Percentiles rank a stretch among this genome's conserved stretches.
phyloP scores from a whole-genome alignment of 208 protist genomes.

The Leishmania aethiopica region DNA sequence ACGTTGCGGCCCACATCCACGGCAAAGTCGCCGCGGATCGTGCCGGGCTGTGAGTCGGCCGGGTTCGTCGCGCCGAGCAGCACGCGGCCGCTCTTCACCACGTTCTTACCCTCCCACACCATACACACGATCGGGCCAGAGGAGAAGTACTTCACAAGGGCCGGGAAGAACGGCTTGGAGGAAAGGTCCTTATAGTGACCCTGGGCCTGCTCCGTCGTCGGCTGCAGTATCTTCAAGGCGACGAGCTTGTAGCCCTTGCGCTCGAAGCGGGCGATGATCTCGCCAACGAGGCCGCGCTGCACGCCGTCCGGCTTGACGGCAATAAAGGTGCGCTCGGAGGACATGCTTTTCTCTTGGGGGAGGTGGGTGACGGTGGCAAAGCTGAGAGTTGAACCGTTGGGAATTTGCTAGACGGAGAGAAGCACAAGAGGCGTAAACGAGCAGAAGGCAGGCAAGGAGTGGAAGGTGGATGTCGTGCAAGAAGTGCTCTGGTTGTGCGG shows the following conservation, averaged over 20 bases:
- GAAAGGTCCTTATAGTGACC: constrained; percentile 91
- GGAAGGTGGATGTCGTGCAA: background rate
- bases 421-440: background rate
- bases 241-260: constrained; percentile 96
- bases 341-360: constrained; percentile 36
- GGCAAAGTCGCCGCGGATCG: constrained; percentile 97
- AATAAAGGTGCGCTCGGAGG: constrained; percentile 95
- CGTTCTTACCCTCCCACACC: constrained; percentile 97
- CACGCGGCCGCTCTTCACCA: constrained; percentile 92
- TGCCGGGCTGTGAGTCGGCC: constrained; percentile 92
- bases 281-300: constrained; percentile 92
- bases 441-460: background rate
- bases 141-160: constrained; percentile 95
- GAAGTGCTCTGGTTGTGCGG: background rate
- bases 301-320: constrained; percentile 96
- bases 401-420: background rate
- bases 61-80: constrained; percentile 97
- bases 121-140: constrained; percentile 97
- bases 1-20: constrained; percentile 97
- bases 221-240: constrained; percentile 93
- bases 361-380: background rate
- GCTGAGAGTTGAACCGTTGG: background rate
- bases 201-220: constrained; percentile 83
- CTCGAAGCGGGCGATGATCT: constrained; percentile 97
- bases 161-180: constrained; percentile 94